Conservation (phyloP, 1,139 yeast genomes). For the Candida buenavistaensis region DNA sequence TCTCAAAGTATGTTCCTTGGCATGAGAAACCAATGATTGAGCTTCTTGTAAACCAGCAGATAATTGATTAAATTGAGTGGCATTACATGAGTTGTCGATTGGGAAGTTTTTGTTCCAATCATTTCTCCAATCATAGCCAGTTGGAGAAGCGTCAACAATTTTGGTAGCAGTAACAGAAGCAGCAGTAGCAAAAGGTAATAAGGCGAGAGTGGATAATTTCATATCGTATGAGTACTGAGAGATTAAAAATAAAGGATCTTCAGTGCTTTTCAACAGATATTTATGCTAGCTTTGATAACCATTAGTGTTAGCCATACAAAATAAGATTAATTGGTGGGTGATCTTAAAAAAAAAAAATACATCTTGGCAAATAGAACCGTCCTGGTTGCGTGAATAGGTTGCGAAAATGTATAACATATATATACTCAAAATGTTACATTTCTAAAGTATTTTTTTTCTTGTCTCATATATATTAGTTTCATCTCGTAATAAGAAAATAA, state of each 20-base stretch:
- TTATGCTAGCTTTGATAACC: too few species aligned
- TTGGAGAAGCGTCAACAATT: slow-evolving; percentile 5
- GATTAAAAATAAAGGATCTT: too few species aligned
- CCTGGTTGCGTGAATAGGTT: slow-evolving; percentile 2
- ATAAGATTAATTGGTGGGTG: too few species aligned
- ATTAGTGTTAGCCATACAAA: not conserved
- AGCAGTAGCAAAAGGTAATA: slow-evolving; percentile 3
- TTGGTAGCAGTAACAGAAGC: slow-evolving; percentile 7
- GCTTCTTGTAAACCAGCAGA: slow-evolving; percentile 19
- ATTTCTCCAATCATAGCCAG: slow-evolving; percentile 18
- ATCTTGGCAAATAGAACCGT: slow-evolving; percentile 5
- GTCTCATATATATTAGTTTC: too few species aligned
- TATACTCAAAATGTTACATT: too few species aligned
- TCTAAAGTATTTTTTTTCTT: too few species aligned
- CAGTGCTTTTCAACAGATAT: too few species aligned
- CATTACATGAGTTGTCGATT: slow-evolving; percentile 22
- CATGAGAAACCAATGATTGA: slow-evolving; percentile 22
- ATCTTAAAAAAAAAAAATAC: too few species aligned
- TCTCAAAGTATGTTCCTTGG: slow-evolving; percentile 24
- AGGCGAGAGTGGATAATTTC: slow-evolving; percentile 13
- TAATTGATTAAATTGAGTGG: slow-evolving; percentile 21
- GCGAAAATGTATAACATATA: too few species aligned
- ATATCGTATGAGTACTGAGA: too few species aligned
- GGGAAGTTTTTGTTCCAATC: slow-evolving; percentile 18
- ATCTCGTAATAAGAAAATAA: too few species aligned